Evolutionary conservation across 345 rosid species (phyloP).

Genomic region (Eucalyptus tenuipes): DNA sequence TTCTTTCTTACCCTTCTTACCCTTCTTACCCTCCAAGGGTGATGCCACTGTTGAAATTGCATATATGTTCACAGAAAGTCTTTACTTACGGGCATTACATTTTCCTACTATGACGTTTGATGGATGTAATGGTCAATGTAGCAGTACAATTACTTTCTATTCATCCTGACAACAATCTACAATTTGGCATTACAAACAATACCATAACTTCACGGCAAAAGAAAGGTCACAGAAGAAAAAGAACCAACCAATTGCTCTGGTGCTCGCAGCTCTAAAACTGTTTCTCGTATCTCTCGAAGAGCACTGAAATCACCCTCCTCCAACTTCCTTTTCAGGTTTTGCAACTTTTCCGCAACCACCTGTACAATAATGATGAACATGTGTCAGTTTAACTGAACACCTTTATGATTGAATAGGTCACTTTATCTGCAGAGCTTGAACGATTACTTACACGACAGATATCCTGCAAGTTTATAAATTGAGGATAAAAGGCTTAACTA

Average conservation of each 20-base stretch:
- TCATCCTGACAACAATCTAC: background rate
- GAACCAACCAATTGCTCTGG: slow-evolving; percentile 64
- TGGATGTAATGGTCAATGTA: background rate
- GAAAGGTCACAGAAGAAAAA: background rate
- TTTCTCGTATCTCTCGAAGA: slow-evolving; percentile 62
- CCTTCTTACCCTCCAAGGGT: background rate
- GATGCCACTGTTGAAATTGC: background rate
- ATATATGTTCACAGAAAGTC: background rate
- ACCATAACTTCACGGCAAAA: background rate
- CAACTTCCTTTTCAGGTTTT: slow-evolving; percentile 49
- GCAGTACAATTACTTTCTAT: background rate
- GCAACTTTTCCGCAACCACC: slow-evolving; percentile 58
- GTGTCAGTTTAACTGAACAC: background rate
- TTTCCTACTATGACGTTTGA: background rate
- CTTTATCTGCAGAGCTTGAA: background rate
- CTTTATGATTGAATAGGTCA: background rate
- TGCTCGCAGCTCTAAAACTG: slow-evolving; percentile 57
- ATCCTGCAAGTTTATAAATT: background rate
- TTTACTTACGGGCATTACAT: background rate
- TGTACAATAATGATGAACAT: slow-evolving; percentile 9
- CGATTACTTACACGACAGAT: background rate
- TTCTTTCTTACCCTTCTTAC: background rate
- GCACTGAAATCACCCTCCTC: slow-evolving; percentile 43
- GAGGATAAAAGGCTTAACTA: background rate
- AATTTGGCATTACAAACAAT: background rate